A percentile compares a stretch with the other conserved stretches of the same genome.
Evolutionary conservation across 768 basidiomycete species (phyloP).

Genomic region (Candolleomyces eurysporus): DNA sequence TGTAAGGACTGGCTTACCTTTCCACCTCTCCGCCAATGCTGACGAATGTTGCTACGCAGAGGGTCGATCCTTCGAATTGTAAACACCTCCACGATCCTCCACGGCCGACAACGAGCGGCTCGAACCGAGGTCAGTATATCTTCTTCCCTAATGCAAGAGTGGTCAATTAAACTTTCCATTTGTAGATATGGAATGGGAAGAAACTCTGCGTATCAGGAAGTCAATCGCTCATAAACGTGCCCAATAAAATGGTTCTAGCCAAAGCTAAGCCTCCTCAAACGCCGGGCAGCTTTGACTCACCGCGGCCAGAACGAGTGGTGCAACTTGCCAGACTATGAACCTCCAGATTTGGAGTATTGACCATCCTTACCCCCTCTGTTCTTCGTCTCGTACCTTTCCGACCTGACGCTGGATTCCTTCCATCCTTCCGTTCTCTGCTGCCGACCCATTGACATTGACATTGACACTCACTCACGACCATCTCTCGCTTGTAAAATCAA

Average conservation of each 20-base stretch:
- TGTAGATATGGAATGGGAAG: constrained; percentile 40
- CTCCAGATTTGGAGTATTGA: neutral
- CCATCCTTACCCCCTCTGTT: neutral
- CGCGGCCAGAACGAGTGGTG: too few species aligned
- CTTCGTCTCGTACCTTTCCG: neutral
- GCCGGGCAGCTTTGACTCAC: too few species aligned
- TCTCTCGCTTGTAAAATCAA: too few species aligned
- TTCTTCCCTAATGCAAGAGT: neutral
- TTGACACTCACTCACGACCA: too few species aligned
- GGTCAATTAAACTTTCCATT: constrained; percentile 4
- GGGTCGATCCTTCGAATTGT: constrained; percentile 41
- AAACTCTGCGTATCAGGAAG: constrained; percentile 43
- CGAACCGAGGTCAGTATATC: constrained; percentile 40
- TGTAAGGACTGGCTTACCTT: neutral
- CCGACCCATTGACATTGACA: too few species aligned
- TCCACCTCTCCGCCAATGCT: neutral
- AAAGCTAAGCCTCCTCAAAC: neutral
- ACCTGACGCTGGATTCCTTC: neutral
- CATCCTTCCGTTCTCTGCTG: too few species aligned
- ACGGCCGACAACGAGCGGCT: constrained; percentile 39
- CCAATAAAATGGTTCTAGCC: constrained; percentile 2
- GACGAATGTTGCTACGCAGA: constrained; percentile 20
- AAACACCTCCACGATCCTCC: constrained; percentile 38
- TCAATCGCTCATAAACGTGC: constrained; percentile 38
- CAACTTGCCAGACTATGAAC: neutral